phyloP scores from a whole-genome alignment of 192 early-diverging fungal species.

The Dispira simplex region DNA sequence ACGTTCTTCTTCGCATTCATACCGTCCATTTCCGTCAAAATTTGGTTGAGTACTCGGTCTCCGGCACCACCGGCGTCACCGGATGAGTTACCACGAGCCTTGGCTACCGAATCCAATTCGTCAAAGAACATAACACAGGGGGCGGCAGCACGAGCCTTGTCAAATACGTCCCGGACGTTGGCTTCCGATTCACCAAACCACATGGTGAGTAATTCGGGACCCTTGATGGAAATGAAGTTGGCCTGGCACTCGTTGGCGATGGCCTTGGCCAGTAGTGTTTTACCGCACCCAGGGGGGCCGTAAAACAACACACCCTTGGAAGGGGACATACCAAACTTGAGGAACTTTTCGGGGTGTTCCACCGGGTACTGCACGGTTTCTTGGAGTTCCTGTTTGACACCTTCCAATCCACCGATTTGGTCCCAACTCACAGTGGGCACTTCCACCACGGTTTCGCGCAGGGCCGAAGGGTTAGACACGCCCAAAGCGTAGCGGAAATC shows the following conservation, averaged over 20 bases:
- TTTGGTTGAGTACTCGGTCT: conserved; percentile 97
- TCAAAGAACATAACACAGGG: conserved; percentile 99
- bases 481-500: conserved; percentile 94
- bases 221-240: conserved; percentile 99
- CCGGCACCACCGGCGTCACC: conserved; percentile 90
- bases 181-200: conserved; percentile 99
- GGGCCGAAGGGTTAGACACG: conserved; percentile 91
- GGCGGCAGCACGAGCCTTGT: conserved; percentile 93
- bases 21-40: conserved; percentile 99
- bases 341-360: conserved; percentile 98
- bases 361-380: conserved; percentile 99
- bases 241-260: conserved; percentile 99
- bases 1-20: conserved; percentile 99
- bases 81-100: conserved; percentile 62
- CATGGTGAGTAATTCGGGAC: conserved; percentile 97
- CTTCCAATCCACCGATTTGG: conserved; percentile 95
- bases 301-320: conserved; percentile 98
- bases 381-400: conserved; percentile 95
- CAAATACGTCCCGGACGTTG: conserved; percentile 98
- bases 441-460: conserved; percentile 96
- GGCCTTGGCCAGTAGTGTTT: conserved; percentile 96
- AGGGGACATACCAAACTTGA: conserved; percentile 97
- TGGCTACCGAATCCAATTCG: conserved; percentile 96
- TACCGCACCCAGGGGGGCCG: conserved; percentile 97
- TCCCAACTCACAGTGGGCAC: conserved; percentile 89